These are phyloP conservation scores for Cordyceps farinosa DNA, from an alignment of 2,329 filamentous ascomycete genomes.

Conservation along the genomic window DNA sequence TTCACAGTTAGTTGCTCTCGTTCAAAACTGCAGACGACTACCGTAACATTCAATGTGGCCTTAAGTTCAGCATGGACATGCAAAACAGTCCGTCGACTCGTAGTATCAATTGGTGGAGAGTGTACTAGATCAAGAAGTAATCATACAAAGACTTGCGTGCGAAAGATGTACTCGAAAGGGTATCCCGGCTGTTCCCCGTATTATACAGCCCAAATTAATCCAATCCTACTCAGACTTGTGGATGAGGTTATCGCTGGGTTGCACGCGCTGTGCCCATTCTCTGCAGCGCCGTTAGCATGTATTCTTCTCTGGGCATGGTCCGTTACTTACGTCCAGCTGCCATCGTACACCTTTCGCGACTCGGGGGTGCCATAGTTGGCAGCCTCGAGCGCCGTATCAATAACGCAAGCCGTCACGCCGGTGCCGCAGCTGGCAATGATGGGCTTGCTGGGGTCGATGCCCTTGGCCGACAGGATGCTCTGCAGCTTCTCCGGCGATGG, in stretches of 20 bases:
- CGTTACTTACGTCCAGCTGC: constrained; percentile 87
- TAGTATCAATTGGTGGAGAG: constrained; percentile 14
- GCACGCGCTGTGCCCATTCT: constrained; percentile 65
- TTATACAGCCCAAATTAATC: constrained; percentile 20
- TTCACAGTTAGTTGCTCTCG: background rate
- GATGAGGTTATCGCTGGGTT: constrained; percentile 60
- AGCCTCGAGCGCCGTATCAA: constrained; percentile 81
- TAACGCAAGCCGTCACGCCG: constrained; percentile 86
- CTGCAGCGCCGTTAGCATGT: constrained; percentile 37
- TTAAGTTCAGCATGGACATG: background rate
- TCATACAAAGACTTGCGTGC: constrained; percentile 12
- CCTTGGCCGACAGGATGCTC: constrained; percentile 73
- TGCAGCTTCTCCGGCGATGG: constrained; percentile 68
- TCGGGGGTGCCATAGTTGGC: constrained; percentile 68
- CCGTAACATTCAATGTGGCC: background rate
- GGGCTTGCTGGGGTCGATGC: constrained; percentile 72
- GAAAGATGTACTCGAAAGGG: background rate
- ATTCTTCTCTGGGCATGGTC: background rate
- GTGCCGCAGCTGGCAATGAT: constrained; percentile 90
- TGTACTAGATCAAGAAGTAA: constrained; percentile 12
- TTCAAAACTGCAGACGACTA: background rate
- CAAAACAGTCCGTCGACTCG: background rate
- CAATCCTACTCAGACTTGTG: constrained; percentile 43
- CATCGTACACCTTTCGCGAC: constrained; percentile 80
- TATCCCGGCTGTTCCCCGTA: constrained; percentile 6